Conservation (phyloP, 169 alveolate species). For the Amoebophrya sp. region DNA sequence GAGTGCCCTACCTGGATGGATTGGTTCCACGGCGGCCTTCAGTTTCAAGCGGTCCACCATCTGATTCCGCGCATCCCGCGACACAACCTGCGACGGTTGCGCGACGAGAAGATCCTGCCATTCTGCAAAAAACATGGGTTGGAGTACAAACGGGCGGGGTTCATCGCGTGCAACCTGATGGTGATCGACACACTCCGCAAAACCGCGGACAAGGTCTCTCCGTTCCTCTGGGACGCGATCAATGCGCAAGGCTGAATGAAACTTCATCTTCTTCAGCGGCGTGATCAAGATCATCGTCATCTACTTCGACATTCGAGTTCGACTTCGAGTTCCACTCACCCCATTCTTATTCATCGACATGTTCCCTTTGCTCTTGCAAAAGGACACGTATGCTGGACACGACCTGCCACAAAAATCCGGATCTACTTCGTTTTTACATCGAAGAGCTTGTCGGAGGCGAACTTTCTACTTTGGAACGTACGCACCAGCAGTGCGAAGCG, state of each 20-base stretch:
- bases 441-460: too few species aligned
- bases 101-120: background rate
- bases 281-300: too few species aligned
- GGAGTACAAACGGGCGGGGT: background rate
- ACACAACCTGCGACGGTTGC: slow-evolving; percentile 5
- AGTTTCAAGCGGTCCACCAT: slow-evolving; percentile 20
- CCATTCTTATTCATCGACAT: too few species aligned
- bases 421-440: too few species aligned
- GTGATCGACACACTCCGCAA: background rate
- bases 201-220: background rate
- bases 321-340: too few species aligned
- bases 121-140: slow-evolving; percentile 11
- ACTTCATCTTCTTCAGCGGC: too few species aligned
- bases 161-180: background rate
- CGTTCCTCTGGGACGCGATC: background rate
- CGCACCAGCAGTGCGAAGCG: too few species aligned
- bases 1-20: slow-evolving; percentile 18
- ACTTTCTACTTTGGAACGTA: too few species aligned
- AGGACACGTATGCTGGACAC: too few species aligned
- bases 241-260: background rate
- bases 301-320: too few species aligned
- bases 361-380: too few species aligned
- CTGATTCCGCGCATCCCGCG: slow-evolving; percentile 17
- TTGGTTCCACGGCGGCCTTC: slow-evolving; percentile 25
- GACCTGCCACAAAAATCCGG: too few species aligned